Base-by-base conservation (phyloP, 169 alveolate genomes). In the Eimeria sp. region DNA sequence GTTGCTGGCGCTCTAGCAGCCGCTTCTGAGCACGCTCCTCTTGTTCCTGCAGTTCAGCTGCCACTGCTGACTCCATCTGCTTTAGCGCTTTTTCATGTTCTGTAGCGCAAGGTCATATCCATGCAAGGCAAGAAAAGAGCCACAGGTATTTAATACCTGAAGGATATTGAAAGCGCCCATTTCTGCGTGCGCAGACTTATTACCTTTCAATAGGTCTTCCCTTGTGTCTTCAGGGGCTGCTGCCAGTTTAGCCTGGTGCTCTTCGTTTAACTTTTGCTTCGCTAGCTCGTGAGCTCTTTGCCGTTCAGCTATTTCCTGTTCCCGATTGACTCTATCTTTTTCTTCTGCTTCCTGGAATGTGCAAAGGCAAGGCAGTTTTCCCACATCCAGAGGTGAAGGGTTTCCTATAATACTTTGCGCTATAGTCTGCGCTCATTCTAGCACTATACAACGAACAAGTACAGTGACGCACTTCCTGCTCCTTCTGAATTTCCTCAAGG, bases 61-160 rank as follows among this genome's bases (percentile, higher is more conserved):
- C 83, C 67, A 87, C 5, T 47, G 94, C 47, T 22, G 94, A 40
- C 14, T 87, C 94, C 94, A 87, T 61, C n/a, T 87, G 80, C 83
- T 57, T 45, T 9, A 87, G 82, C 40, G 94, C 94, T 45, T 5
- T 14, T 43, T 63, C 83, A 65, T 87, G 94, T 20, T 87, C 94
- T 87, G 94, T 83, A 63, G 83, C 75, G 43, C 40, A 45, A 30
- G 78, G 10, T 0, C 18, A n/a, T 18, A 2, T 16, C 30, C 57
- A 73, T 34, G 5, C n/a, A 72, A 3, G 34, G 20, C 47, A 70
- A 70, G 61, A 14, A 14, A 54, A 61, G 70, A 61, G 70, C 70
- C 18, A 9, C 2, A 43, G 30, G 57, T 18, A 40, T 40, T 40
- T 43, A 73, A 16, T 40, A 54, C 4, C 4, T 4, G 4, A 14